Conservation (phyloP, 805 yeast species). For the Candida parachauliodes region DNA sequence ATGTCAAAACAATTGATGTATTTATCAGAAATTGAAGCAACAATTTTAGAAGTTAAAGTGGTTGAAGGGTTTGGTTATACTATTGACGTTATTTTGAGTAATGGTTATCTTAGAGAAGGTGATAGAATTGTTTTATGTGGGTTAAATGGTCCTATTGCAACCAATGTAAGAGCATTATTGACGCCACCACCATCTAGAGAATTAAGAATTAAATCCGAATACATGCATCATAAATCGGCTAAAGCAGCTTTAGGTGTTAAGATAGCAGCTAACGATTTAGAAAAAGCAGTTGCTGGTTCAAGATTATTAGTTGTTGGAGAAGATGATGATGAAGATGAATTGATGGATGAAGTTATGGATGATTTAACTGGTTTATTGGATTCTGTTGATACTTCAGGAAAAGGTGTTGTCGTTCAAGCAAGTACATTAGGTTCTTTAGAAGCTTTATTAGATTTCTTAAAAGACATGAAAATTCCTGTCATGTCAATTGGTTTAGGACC, state of each 20-base stretch:
- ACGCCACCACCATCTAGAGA: slow-evolving; percentile 98
- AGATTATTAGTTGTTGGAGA: slow-evolving; percentile 92
- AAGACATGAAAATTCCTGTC: slow-evolving; percentile 98
- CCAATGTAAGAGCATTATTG: slow-evolving; percentile 89
- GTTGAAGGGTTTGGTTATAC: slow-evolving; percentile 99
- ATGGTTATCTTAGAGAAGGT: slow-evolving; percentile 93
- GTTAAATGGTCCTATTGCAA: slow-evolving; percentile 96
- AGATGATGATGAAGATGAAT: slow-evolving; percentile 95
- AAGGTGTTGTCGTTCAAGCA: slow-evolving; percentile 98
- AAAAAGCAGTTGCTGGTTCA: slow-evolving; percentile 99
- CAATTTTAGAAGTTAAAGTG: slow-evolving; percentile 95
- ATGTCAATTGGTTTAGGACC: slow-evolving; percentile 99
- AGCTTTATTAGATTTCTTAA: slow-evolving; percentile 93
- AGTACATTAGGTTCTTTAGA: slow-evolving; percentile 97
- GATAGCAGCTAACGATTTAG: slow-evolving; percentile 96
- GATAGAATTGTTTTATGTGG: slow-evolving; percentile 96
- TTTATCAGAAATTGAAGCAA: slow-evolving; percentile 89
- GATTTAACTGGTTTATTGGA: slow-evolving; percentile 92
- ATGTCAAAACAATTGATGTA: slow-evolving; percentile 99
- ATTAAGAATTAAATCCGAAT: slow-evolving; percentile 93
- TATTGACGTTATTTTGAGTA: slow-evolving; percentile 95
- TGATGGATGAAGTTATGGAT: slow-evolving; percentile 98
- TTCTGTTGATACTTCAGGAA: slow-evolving; percentile 91
- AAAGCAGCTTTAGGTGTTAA: slow-evolving; percentile 99
- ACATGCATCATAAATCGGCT: slow-evolving; percentile 94